These are phyloP conservation scores for Yamagishiella unicocca DNA, from an alignment of 139 green algal genomes.

Conservation along the genomic window DNA sequence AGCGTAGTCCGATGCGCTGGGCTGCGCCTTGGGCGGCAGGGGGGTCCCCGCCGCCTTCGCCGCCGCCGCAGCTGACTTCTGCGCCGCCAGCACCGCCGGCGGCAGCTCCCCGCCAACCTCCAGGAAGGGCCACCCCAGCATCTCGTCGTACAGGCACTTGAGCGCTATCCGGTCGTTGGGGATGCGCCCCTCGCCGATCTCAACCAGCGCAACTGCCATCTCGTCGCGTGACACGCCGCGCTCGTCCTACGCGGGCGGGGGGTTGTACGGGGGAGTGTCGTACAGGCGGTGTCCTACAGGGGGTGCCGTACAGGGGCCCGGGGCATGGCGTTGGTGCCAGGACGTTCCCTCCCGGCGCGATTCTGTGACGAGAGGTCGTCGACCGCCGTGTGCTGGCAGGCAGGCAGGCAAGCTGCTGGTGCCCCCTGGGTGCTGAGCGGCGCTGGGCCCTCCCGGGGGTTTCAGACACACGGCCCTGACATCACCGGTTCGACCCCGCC, in stretches of 20 bases:
- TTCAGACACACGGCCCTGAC: too few species aligned
- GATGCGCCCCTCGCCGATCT: constrained; percentile 84
- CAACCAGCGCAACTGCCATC: constrained; percentile 85
- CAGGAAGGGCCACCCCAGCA: constrained; percentile 81
- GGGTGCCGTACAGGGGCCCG: too few species aligned
- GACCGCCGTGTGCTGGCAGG: too few species aligned
- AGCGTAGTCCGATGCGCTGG: constrained; percentile 44
- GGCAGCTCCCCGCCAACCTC: constrained; percentile 31
- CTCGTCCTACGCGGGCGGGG: constrained; percentile 65
- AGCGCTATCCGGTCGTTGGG: constrained; percentile 90
- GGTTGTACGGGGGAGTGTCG: neutral
- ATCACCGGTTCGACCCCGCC: too few species aligned
- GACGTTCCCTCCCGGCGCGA: too few species aligned
- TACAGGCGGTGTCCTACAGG: too few species aligned
- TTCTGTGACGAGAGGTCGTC: too few species aligned
- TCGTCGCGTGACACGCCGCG: constrained; percentile 88
- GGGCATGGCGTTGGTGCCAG: too few species aligned
- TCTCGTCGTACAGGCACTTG: constrained; percentile 83
- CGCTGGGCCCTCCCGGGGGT: too few species aligned
- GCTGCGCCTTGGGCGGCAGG: neutral
- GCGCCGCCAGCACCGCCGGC: neutral
- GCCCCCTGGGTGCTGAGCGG: too few species aligned
- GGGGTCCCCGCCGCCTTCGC: neutral
- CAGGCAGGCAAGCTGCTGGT: too few species aligned
- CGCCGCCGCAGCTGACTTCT: neutral